Evolutionary conservation across 106 monocot genomes (phyloP), one percentile per base, ranked within the genome.

Genomic region (Acorus gramineus): DNA sequence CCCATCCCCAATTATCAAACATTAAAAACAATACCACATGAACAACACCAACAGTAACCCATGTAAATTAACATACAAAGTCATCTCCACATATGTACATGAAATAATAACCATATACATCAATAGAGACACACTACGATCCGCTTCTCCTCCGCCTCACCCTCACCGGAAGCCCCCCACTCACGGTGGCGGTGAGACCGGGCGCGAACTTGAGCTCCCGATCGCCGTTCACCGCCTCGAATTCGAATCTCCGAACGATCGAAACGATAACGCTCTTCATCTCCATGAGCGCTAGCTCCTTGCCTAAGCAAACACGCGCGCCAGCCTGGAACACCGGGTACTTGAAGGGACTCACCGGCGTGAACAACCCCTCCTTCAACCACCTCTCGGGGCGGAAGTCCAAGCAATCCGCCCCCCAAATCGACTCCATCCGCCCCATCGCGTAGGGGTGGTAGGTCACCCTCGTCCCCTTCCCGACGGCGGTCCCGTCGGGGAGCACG

Each of bases 281-380:
- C 79, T 89, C 78, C 84, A 84, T 89, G 42, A 84, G 10, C 9
- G 89, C 84, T 63, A 89, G 78, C 67, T 89, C 89, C 71, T 77
- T 84, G 49, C 89, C 89, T 53, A 89, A 50, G 66, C 89, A 89
- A 8, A 79, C 78, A 5, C 89, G 70, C 2, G 45, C 44, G 8
- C 89, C 85, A 47, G 72, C 84, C 50, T 89, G 81, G 77, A 89
- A 89, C 2, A 84, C 84, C 3, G 84, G 82, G 76, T 76, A 89
- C 66, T 80, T 77, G 82, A 74, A 89, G 5, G 81, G 76, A 62
- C 58, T 80, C 55, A 71, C 73, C 1, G 78, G 71, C 43, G 56
- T 45, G 78, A 89, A 81, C 11, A 52, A 56, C 0, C 84, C 81
- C 46, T 76, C 66, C 0, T 52, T 14, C 3, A 88, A 66, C 88